These are phyloP conservation scores for Trametes meyenii DNA, from an alignment of 768 basidiomycete species.

Conservation along the genomic window DNA sequence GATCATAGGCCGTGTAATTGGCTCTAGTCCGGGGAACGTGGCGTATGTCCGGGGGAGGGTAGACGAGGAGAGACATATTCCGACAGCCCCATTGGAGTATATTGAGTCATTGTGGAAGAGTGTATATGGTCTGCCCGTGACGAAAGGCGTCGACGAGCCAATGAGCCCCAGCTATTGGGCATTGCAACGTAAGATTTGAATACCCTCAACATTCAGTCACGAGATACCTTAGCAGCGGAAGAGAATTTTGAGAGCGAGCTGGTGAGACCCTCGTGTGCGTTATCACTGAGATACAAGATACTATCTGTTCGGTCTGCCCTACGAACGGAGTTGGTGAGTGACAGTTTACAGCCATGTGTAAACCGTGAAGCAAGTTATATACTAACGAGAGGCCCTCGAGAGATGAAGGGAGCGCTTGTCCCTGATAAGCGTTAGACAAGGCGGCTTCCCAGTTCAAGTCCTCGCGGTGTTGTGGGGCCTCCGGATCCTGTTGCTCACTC, in stretches of 20 bases:
- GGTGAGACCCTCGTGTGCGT: constrained; percentile 57
- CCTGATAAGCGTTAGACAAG: constrained; percentile 43
- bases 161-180: constrained; percentile 61
- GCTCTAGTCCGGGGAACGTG: constrained; percentile 43
- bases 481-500: constrained; percentile 26
- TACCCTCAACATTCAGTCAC: not conserved
- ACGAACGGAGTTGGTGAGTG: not conserved
- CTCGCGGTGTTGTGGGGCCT: constrained; percentile 18
- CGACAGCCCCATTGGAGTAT: constrained; percentile 68
- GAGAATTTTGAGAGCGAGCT: constrained; percentile 48
- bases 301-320: constrained; percentile 34
- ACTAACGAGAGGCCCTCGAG: constrained; percentile 44
- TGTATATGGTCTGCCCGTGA: constrained; percentile 75
- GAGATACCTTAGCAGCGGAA: constrained; percentile 50
- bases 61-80: constrained; percentile 40
- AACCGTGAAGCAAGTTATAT: not conserved
- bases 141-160: constrained; percentile 76
- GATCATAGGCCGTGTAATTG: constrained; percentile 46
- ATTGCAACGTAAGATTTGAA: not conserved
- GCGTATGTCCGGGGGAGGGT: constrained; percentile 25
- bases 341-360: not conserved
- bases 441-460: constrained; percentile 53
- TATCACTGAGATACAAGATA: constrained; percentile 61
- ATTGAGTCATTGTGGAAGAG: constrained; percentile 61
- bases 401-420: constrained; percentile 39